Evolutionary conservation across 2,329 filamentous ascomycete genomes (phyloP), one percentile per base, ranked within the genome.

Genomic region (Kalaharituber pfeilii): DNA sequence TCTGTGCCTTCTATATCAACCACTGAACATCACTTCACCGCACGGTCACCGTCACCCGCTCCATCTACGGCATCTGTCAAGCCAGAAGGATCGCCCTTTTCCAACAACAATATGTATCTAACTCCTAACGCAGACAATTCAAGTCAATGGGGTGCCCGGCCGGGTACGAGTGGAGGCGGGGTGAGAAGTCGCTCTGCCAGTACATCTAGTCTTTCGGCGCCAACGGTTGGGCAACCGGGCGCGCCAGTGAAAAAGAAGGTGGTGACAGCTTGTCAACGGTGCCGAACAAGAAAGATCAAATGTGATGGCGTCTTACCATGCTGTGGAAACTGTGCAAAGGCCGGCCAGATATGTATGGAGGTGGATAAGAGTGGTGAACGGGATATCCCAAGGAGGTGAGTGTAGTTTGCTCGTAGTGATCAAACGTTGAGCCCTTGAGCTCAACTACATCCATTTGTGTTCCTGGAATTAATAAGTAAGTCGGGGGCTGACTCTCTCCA

Each of bases 221-320:
- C 63, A n/a, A 63, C 62, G 60, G 56, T 57, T 56, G 5, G n/a
- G n/a, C n/a, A n/a, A n/a, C n/a, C 60, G 62, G 25, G 50, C 45
- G 29, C 63, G 64, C 52, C 55, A 58, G 20, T 57, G 44, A 47
- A 64, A 58, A 63, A 64, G 57, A 67, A 67, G 51, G 57, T 59
- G 9, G 66, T 66, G 5, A 67, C 65, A 6, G 65, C 65, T 39
- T 67, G 66, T 52, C 60, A 62, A 42, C 62, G 66, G 20, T 67
- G 66, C 51, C 63, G 66, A 5, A 65, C 62, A 15, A 65, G 66
- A 57, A 67, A 67, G 58, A 67, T 66, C 47, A 63, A 65, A 7
- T 67, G 66, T 51, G 66, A 67, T 49, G 64, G 64, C 20, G 56
- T 56, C 26, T 52, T 61, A 20, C 65, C 65, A 24, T 62, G 65